phyloP scores from a whole-genome alignment of 129 eudicot genomes.

The Pseudognaphalium luteoalbum region DNA sequence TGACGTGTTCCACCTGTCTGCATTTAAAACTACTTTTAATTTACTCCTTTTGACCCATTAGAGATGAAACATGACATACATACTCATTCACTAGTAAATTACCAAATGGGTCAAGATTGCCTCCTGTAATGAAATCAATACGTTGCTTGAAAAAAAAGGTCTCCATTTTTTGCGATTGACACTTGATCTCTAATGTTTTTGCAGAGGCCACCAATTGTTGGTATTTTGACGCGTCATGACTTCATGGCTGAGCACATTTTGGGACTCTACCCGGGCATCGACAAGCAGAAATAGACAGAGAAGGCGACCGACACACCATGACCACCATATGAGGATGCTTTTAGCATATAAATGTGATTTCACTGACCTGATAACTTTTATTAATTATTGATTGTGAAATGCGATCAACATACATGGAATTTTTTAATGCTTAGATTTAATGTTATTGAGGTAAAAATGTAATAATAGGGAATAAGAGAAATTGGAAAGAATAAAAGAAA shows the following conservation, averaged over 20 bases:
- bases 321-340: not conserved
- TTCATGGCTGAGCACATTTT: conserved; percentile 85
- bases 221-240: conserved; percentile 92
- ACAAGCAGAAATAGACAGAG: conserved; percentile 36
- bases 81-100: not conserved
- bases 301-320: not conserved
- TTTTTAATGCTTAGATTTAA: conserved; percentile 17
- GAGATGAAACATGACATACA: not conserved
- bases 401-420: conserved; percentile 26
- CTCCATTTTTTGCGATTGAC: not conserved
- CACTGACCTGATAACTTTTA: not conserved
- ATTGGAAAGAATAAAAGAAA: conserved; percentile 20
- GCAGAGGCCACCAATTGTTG: conserved; percentile 84
- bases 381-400: conserved; percentile 28
- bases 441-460: conserved; percentile 9
- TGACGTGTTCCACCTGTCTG: not conserved
- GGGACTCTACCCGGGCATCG: conserved; percentile 81
- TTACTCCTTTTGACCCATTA: not conserved
- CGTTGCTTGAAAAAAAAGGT: not conserved
- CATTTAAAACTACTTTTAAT: not conserved
- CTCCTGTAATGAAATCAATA: not conserved
- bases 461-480: conserved; percentile 8
- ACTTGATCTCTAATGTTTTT: conserved; percentile 5
- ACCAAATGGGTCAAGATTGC: not conserved
- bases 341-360: conserved; percentile 15